Evolutionary conservation across 108 stramenopile genomes (phyloP).

Genomic region (Pseudonitzschia delicatissima): DNA sequence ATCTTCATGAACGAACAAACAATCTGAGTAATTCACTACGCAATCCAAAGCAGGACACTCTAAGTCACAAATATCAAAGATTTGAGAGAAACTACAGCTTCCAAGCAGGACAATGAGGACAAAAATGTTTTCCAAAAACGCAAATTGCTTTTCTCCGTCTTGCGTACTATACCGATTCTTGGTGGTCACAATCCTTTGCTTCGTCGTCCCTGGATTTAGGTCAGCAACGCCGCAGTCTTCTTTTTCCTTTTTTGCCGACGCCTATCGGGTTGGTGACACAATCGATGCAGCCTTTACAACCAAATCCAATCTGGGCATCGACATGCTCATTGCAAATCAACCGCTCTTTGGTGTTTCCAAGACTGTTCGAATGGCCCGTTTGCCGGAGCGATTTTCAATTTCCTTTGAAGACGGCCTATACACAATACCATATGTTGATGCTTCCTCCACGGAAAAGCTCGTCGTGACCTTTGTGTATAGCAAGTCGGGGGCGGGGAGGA

Average conservation of each 20-base stretch:
- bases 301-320: background rate
- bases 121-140: too few relatives aligned
- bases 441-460: conserved; percentile 10
- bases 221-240: too few relatives aligned
- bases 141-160: too few relatives aligned
- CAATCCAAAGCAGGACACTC: too few relatives aligned
- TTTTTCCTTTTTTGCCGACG: conserved; percentile 14
- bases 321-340: conserved; percentile 2
- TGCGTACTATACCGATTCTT: too few relatives aligned
- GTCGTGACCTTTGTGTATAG: conserved; percentile 39
- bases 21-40: too few relatives aligned
- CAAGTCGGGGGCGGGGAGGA: conserved; percentile 29
- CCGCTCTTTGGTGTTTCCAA: conserved; percentile 10
- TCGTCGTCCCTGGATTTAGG: too few relatives aligned
- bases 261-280: conserved; percentile 25
- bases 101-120: too few relatives aligned
- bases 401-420: conserved; percentile 39
- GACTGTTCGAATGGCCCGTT: conserved; percentile 8
- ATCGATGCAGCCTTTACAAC: conserved; percentile 11
- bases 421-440: conserved; percentile 31
- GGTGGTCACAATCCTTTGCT: too few relatives aligned
- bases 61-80: too few relatives aligned
- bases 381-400: conserved; percentile 28
- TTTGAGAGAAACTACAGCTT: too few relatives aligned
- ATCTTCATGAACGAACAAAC: too few relatives aligned